phyloP scores from a whole-genome alignment of 2,329 filamentous ascomycete species.

The Penicillium sumatraense region DNA sequence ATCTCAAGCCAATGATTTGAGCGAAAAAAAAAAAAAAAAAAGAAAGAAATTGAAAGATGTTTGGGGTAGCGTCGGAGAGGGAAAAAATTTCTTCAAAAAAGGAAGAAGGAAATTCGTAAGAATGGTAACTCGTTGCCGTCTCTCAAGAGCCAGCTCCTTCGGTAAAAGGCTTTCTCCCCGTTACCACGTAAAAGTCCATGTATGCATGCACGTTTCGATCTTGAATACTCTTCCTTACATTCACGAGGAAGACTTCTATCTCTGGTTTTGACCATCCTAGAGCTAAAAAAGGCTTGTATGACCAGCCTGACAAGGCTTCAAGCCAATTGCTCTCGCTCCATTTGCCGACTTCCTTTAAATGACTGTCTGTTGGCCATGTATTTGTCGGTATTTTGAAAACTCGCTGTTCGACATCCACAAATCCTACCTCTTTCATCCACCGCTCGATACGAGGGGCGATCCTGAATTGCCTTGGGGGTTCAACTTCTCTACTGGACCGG shows the following conservation, averaged over 20 bases:
- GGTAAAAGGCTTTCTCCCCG: slow-evolving; percentile 38
- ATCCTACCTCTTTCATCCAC: slow-evolving; percentile 62
- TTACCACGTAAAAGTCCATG: slow-evolving; percentile 44
- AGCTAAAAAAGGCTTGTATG: slow-evolving; percentile 48
- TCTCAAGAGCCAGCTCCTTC: slow-evolving; percentile 23
- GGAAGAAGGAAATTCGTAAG: background rate
- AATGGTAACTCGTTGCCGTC: background rate
- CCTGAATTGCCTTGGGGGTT: slow-evolving; percentile 53
- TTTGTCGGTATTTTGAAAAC: slow-evolving; percentile 59
- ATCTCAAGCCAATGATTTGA: slow-evolving; percentile 34
- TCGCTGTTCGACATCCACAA: slow-evolving; percentile 60
- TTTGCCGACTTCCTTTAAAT: slow-evolving; percentile 53
- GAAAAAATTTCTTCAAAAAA: slow-evolving; percentile 11
- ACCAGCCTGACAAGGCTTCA: slow-evolving; percentile 48
- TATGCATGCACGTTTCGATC: slow-evolving; percentile 49
- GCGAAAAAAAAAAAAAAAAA: slow-evolving; percentile 17
- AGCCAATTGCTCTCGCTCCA: slow-evolving; percentile 55
- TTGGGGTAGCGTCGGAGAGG: too few species aligned
- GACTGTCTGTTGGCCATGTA: slow-evolving; percentile 55
- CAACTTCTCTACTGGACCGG: slow-evolving; percentile 49
- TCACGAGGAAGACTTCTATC: slow-evolving; percentile 52
- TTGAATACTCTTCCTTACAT: slow-evolving; percentile 47
- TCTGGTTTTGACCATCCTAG: slow-evolving; percentile 51
- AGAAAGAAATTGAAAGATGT: slow-evolving; percentile 12
- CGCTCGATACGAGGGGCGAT: slow-evolving; percentile 58